phyloP scores from a whole-genome alignment of 1,284 basidiomycete species.

The Hortiboletus rubellus region DNA sequence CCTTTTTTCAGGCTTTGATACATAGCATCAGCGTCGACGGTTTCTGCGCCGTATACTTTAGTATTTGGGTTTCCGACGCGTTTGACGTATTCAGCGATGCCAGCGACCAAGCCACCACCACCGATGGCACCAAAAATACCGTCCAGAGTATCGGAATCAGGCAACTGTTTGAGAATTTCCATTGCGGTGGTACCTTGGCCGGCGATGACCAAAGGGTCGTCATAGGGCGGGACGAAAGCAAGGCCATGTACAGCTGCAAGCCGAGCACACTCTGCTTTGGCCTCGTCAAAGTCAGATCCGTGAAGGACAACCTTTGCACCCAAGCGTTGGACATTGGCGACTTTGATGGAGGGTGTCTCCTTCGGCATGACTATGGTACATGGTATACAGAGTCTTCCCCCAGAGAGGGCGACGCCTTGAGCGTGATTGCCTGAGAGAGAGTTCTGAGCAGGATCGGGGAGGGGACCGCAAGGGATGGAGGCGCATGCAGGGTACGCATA shows the following conservation, averaged over 20 bases:
- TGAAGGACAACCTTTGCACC: slow-evolving; percentile 95
- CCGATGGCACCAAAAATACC: slow-evolving; percentile 91
- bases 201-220: slow-evolving; percentile 95
- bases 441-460: not conserved
- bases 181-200: slow-evolving; percentile 96
- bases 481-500: slow-evolving; percentile 47
- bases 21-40: slow-evolving; percentile 94
- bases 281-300: slow-evolving; percentile 94
- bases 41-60: slow-evolving; percentile 92
- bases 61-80: slow-evolving; percentile 86
- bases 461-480: slow-evolving; percentile 10
- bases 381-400: slow-evolving; percentile 82
- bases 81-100: slow-evolving; percentile 92
- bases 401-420: slow-evolving; percentile 96
- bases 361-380: slow-evolving; percentile 99
- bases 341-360: slow-evolving; percentile 96
- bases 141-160: slow-evolving; percentile 74
- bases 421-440: slow-evolving; percentile 88
- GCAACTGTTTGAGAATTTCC: slow-evolving; percentile 89
- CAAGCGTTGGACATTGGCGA: slow-evolving; percentile 88
- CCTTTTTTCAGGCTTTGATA: slow-evolving; percentile 75
- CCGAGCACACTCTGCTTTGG: slow-evolving; percentile 91
- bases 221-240: slow-evolving; percentile 95
- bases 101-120: slow-evolving; percentile 90
- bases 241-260: slow-evolving; percentile 78